Evolutionary conservation across 805 yeast genomes (phyloP), one percentile per base, ranked within the genome.

Genomic region (Babjeviella inositovora): DNA sequence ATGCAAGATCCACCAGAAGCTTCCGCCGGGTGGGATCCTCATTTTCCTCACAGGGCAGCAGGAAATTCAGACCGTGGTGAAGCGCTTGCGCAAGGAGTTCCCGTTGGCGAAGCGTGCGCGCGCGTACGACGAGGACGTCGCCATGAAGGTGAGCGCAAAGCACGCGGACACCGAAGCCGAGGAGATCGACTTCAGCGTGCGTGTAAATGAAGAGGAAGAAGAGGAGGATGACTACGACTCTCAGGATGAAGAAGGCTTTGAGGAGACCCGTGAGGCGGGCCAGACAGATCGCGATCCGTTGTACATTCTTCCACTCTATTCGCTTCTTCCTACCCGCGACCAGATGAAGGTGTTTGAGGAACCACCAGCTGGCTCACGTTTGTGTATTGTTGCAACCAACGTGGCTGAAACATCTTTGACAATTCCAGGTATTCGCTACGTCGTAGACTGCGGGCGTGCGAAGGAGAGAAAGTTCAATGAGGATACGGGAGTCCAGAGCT

Each of bases 331-430:
- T n/a, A 84, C 97, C 0, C 68, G 66, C 22, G 93, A 90, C 39
- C 99, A 90, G 50, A 72, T 90, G 84, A 79, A 72, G 41, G 93
- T 90, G 2, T 90, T 90, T 41, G 66, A 79, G 27, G 55, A 58
- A 0, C 93, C 95, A 2, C 98, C 98, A 3, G 50, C 54, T 13
- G 93, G 93, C 4, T 63, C 84, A 19, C 61, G 99, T 37, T 46
- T 90, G 7, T 84, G 96, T 55, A 76, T 90, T 18, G 81, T 90
- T 15, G 94, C 99, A 5, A 90, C 99, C 2, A 90, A 90, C 41
- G 93, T 90, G 27, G 99, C 99, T 0, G 99, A 90, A 45, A 90
- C 99, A 0, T 84, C 96, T 1, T 61, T 90, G 42, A 90, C 99
- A 0, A 90, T 90, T 35, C 98, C 98, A 0, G 92, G 93, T 7